Evolutionary conservation across 306 rosid genomes (phyloP).

Genomic region (Castanopsis chinensis): DNA sequence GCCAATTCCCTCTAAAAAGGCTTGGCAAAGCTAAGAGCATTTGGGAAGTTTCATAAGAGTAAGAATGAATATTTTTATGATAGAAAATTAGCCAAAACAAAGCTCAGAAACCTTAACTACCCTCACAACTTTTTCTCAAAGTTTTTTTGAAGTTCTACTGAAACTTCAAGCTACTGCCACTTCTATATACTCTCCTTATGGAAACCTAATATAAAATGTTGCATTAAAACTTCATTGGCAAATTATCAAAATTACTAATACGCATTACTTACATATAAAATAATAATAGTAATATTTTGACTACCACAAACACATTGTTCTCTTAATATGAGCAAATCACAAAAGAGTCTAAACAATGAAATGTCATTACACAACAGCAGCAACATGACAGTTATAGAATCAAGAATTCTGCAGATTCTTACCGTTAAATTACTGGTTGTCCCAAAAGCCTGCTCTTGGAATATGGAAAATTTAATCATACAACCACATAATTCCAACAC

Average conservation of each 20-base stretch:
- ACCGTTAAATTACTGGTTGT: background rate
- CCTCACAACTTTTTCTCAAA: no score
- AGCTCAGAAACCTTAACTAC: no score
- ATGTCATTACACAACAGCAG: background rate
- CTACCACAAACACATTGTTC: background rate
- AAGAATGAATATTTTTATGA: no score
- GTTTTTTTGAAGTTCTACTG: background rate
- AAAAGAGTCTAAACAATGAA: background rate
- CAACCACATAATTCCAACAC: no score
- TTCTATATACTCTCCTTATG: background rate
- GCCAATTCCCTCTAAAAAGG: background rate
- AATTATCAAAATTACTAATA: background rate
- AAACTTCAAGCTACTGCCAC: background rate
- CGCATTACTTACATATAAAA: background rate
- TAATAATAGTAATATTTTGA: background rate
- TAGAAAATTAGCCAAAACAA: no score
- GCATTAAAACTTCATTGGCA: no score
- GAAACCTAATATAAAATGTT: background rate
- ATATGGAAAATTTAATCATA: no score
- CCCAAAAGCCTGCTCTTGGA: rapidly evolving
- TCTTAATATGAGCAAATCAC: background rate
- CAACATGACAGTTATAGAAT: background rate
- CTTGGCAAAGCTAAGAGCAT: no score
- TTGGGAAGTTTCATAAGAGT: no score
- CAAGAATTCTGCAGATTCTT: background rate